phyloP scores from a whole-genome alignment of 2,329 filamentous ascomycete genomes.

The Huntiella bhutanensis region DNA sequence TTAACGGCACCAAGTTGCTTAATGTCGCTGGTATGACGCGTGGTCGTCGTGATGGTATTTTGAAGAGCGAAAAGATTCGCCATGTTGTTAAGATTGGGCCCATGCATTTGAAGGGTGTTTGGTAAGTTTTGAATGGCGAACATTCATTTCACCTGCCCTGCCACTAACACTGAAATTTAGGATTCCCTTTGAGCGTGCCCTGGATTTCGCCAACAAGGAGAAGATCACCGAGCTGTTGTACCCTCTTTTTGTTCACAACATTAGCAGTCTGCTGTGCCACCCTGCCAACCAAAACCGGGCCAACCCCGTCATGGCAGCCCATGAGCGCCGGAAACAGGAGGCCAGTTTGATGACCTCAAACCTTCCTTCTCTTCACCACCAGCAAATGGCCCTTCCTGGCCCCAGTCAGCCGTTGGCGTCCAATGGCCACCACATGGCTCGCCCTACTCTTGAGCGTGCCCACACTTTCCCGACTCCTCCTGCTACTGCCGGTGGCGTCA shows the following conservation, averaged over 20 bases:
- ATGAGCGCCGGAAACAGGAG: conserved; percentile 58
- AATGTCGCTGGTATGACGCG: conserved; percentile 98
- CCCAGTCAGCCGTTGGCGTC: conserved; percentile 38
- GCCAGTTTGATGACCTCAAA: conserved; percentile 39
- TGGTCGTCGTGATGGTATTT: conserved; percentile 80
- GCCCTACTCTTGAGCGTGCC: conserved; percentile 63
- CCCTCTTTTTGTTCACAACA: conserved; percentile 93
- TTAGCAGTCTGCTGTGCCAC: conserved; percentile 82
- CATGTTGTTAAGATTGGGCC: conserved; percentile 98
- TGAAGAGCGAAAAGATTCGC: conserved; percentile 93
- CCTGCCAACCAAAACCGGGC: conserved; percentile 71
- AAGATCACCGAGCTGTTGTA: conserved; percentile 95
- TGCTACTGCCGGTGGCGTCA: conserved; percentile 77
- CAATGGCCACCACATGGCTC: conserved; percentile 46
- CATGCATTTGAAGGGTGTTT: conserved; percentile 96
- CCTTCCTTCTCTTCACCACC: conserved; percentile 48
- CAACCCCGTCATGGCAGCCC: conserved; percentile 73
- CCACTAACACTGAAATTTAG: conserved; percentile 24
- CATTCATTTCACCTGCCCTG: conserved; percentile 10
- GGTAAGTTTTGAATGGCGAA: conserved; percentile 35
- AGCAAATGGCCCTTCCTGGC: conserved; percentile 39
- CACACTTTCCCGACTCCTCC: conserved; percentile 91
- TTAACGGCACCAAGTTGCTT: conserved; percentile 90
- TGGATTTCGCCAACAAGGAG: conserved; percentile 98
- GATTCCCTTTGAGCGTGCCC: conserved; percentile 94